Evolutionary conservation across 2,329 filamentous ascomycete species (phyloP), one percentile per base, ranked within the genome.

Genomic region (Daldinia sp.): DNA sequence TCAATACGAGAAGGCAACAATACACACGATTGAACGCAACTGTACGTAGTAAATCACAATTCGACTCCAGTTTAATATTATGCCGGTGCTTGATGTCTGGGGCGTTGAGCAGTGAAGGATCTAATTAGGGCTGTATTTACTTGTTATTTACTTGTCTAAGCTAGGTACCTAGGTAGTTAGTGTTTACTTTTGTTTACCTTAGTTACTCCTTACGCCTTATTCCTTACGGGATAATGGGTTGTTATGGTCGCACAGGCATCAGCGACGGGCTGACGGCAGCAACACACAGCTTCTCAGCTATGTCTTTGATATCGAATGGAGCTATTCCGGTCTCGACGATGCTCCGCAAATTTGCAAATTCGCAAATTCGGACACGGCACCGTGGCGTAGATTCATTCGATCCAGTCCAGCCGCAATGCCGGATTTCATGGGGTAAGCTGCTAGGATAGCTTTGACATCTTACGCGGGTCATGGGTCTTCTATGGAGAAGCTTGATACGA

Each of bases 341-440:
- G 13, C 34, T 7, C 34, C 34, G n/a, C n/a, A 35, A n/a, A n/a
- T n/a, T n/a, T n/a, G n/a, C n/a, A n/a, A n/a, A n/a, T 7, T 15
- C 34, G n/a, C n/a, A 35, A 6, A 3, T 13, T 4, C 39, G 10
- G 39, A 10, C 29, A 17, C 21, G 41, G 39, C 27, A 43, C 37
- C 53, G 45, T 52, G 53, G 48, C 47, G 50, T 48, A 30, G 63
- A 56, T 51, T 48, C 49, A 62, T 35, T 41, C 47, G 52, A 64
- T 49, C 54, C 50, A 27, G 13, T 45, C 39, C 11, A 45, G 21
- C 39, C 39, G 39, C 39, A 47, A 41, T 51, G 15, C 37, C 52
- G 60, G 48, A 45, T 25, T 49, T 53, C 53, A 27, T 51, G 59
- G 63, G 52, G 63, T 32, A 56, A 50, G 47, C 15, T n/a, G n/a